Base-by-base conservation (phyloP, 208 protist species). In the Angomonas ambiguus region DNA sequence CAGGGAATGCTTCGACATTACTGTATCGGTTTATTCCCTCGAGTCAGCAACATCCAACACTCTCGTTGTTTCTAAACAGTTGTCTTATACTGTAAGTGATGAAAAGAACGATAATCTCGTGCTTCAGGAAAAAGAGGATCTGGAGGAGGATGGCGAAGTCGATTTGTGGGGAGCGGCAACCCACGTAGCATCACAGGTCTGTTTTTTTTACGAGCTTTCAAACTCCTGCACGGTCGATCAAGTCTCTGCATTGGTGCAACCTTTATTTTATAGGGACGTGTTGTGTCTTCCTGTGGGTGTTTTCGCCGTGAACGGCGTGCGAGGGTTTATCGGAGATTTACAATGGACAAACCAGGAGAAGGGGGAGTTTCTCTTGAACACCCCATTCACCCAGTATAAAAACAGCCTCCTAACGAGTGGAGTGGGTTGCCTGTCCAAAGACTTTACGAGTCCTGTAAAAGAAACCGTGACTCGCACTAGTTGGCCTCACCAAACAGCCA, bases 241-340 rank as follows among this genome's bases (percentile, higher is more conserved):
- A 13, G 13, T 41, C 35, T 5, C 35, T 5, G 35, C 35, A 5
- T 5, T 41, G 5, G 8, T 41, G 35, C 13, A 13, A 18, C 35
- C 35, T 41, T 41, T 77, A 10, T 41, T 78, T 49, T 82, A 81
- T 61, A 51, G 61, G 27, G 78, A 85, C 45, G 81, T 85, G 10
- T 22, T 64, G 1, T 77, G 65, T 16, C 18, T 82, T 25, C 79
- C 82, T 22, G 76, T 83, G 0, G 81, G 69, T 16, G 71, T 85
- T 28, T 80, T 63, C 0, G 62, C 65, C 27, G 69, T 91, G 22
- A 83, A 82, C 57, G 81, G 76, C 0, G 55, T 77, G 20, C 75
- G 71, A 0, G 81, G 78, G 5, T 74, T 83, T 35, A 28, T 87
- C 4, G 80, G 85, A 32, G 81, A 91, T 60, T 34, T 91, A 2